Percentiles rank a stretch among this genome's conserved stretches.
Conservation (phyloP, 2,329 filamentous ascomycete species). For the Sclerotinia trifoliorum region DNA sequence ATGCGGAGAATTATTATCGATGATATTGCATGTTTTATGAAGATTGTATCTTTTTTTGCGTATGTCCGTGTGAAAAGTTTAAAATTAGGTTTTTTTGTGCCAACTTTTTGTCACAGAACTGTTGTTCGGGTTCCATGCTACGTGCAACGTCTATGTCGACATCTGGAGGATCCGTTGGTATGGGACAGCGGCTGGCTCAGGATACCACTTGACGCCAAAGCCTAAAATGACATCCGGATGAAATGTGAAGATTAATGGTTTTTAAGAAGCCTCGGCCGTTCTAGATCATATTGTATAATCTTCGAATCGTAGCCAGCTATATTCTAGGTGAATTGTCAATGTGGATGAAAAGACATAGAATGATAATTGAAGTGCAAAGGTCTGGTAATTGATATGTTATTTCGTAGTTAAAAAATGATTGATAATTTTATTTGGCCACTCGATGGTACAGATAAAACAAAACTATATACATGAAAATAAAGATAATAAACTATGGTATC, state of each 20-base stretch:
- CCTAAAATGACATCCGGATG: not conserved
- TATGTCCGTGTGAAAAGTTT: not conserved
- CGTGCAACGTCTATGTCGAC: not conserved
- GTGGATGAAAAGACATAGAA: not conserved
- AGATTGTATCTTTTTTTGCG: not conserved
- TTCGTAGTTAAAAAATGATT: not conserved
- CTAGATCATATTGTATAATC: not conserved
- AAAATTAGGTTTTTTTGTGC: not conserved
- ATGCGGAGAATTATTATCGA: not conserved
- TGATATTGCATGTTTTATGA: not conserved
- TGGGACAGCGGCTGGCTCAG: not conserved
- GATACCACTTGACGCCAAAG: not conserved
- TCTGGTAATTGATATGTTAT: not conserved
- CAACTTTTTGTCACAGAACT: not conserved
- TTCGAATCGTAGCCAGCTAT: not conserved
- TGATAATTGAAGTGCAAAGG: not conserved
- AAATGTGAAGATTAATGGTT: not conserved
- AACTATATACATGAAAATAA: slow-evolving; percentile 1
- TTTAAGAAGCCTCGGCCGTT: not conserved
- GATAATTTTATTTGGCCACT: not conserved
- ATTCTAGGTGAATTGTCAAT: not conserved
- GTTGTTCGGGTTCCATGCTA: not conserved
- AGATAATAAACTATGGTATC: not conserved
- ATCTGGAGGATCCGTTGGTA: not conserved
- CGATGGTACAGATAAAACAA: not conserved